phyloP scores from a whole-genome alignment of 352 stramenopile species.

The Aphanomyces astaci region DNA sequence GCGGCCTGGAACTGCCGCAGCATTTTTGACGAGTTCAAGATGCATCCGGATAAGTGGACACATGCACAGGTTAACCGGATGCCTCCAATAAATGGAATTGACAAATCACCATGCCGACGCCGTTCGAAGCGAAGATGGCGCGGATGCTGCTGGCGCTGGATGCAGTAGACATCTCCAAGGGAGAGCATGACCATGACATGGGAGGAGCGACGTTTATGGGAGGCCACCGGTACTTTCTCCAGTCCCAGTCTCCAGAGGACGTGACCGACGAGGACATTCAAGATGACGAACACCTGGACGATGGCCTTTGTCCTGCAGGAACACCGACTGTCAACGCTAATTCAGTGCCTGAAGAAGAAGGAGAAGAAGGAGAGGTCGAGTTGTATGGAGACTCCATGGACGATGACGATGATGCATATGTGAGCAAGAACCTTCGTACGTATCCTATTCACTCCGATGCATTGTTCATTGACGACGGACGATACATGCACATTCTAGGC shows the following conservation, averaged over 20 bases:
- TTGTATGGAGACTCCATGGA: conserved; percentile 13
- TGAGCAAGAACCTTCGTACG: conserved; percentile 9
- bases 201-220: neutral
- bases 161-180: neutral
- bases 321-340: neutral
- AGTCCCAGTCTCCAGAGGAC: neutral
- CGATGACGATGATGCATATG: conserved; percentile 10
- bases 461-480: neutral
- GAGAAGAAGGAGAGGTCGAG: neutral
- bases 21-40: neutral
- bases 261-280: neutral
- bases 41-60: neutral
- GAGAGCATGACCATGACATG: neutral
- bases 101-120: neutral
- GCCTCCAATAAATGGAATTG: neutral
- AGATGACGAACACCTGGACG: neutral
- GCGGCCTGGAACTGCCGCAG: neutral
- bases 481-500: neutral
- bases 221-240: neutral
- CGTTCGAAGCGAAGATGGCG: neutral
- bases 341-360: neutral
- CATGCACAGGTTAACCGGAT: neutral
- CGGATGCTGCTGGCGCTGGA: conserved; percentile 2
- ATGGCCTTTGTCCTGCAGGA: neutral
- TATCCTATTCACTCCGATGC: neutral